These are phyloP conservation scores for Plasmodium gaboni DNA, from an alignment of 169 alveolate species.

Conservation along the genomic window DNA sequence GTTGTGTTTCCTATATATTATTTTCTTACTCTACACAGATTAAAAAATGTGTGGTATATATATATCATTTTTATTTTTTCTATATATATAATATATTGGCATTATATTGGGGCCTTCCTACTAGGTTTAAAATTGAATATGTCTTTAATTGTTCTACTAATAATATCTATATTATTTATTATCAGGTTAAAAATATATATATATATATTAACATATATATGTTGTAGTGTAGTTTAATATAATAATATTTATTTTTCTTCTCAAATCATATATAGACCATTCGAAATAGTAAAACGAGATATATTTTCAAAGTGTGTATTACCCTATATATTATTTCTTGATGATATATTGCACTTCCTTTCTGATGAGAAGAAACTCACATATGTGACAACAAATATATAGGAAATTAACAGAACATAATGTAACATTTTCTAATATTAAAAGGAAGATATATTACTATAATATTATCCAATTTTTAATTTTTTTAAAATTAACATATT, in stretches of 20 bases:
- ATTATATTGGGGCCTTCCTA: neutral
- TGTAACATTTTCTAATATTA: too few species aligned
- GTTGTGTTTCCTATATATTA: slow-evolving; percentile 40
- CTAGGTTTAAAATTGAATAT: slow-evolving; percentile 40
- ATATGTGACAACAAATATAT: slow-evolving; percentile 5
- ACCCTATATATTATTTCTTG: slow-evolving; percentile 68
- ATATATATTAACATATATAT: too few species aligned
- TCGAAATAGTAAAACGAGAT: slow-evolving; percentile 65
- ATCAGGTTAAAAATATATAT: slow-evolving; percentile 21
- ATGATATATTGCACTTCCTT: slow-evolving; percentile 34
- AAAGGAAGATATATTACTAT: too few species aligned
- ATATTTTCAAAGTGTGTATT: slow-evolving; percentile 48
- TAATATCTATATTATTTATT: slow-evolving; percentile 33
- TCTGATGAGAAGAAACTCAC: slow-evolving; percentile 41
- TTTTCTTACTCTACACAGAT: slow-evolving; percentile 50
- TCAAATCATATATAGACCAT: slow-evolving; percentile 35
- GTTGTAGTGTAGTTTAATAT: too few species aligned
- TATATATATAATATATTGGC: slow-evolving; percentile 48
- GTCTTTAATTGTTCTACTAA: slow-evolving; percentile 19
- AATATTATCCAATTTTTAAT: too few species aligned
- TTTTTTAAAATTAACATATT: too few species aligned
- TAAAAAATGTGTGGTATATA: slow-evolving; percentile 62
- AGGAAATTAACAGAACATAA: too few species aligned
- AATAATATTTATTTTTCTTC: neutral
- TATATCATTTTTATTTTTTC: slow-evolving; percentile 25